Evolutionary conservation across 2,329 filamentous ascomycete species (phyloP).

Genomic region (Neocatenulostroma microsporum): DNA sequence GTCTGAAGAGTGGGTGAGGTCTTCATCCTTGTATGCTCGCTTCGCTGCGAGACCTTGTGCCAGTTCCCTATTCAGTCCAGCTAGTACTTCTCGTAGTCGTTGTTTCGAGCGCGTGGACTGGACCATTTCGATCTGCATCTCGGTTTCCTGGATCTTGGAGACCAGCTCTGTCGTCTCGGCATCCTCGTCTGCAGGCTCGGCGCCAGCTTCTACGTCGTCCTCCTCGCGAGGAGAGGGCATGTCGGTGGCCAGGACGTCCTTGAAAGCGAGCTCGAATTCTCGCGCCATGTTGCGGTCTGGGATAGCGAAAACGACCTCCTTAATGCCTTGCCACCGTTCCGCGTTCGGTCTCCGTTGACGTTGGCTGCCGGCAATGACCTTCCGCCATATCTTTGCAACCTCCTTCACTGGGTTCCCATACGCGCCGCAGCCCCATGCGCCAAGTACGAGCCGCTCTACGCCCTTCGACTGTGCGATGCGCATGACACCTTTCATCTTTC

Average conservation of each 20-base stretch:
- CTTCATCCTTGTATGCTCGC: constrained; percentile 20
- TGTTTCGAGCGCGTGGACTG: constrained; percentile 22
- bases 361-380: constrained; percentile 28
- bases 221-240: constrained; percentile 4
- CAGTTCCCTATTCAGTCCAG: constrained; percentile 26
- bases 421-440: constrained; percentile 58
- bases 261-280: constrained; percentile 39
- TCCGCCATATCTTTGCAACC: constrained; percentile 50
- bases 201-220: constrained; percentile 5
- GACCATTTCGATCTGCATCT: constrained; percentile 29
- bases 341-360: constrained; percentile 27
- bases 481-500: constrained; percentile 53
- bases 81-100: constrained; percentile 26
- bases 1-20: constrained; percentile 8
- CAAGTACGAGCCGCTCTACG: constrained; percentile 47
- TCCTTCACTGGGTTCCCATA: constrained; percentile 56
- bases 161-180: constrained; percentile 19
- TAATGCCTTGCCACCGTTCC: constrained; percentile 39
- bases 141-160: constrained; percentile 25
- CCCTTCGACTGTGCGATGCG: constrained; percentile 44
- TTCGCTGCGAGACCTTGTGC: constrained; percentile 25
- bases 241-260: constrained; percentile 21
- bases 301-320: constrained; percentile 54
- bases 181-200: constrained; percentile 13
- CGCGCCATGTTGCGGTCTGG: constrained; percentile 45